Percentiles rank a stretch among this genome's conserved stretches.
phyloP scores from a whole-genome alignment of 2,329 filamentous ascomycete genomes.

The Exophiala bonariae region DNA sequence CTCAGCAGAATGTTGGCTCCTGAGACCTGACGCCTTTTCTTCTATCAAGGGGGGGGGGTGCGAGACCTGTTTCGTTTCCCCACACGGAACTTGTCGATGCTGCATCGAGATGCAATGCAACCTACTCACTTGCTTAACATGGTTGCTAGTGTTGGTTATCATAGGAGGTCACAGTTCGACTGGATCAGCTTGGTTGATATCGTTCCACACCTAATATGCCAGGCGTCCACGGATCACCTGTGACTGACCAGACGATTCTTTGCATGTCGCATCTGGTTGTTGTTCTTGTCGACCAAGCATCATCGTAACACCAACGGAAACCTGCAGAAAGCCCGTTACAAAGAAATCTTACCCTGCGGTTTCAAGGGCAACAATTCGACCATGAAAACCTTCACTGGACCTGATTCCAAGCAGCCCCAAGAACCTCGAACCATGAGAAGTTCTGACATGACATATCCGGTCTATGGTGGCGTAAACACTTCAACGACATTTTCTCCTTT shows the following conservation, averaged over 20 bases:
- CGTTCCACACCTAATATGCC: conserved; percentile 25
- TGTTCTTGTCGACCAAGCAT: conserved; percentile 21
- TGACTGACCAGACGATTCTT: conserved; percentile 19
- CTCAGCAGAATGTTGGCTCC: conserved; percentile 8
- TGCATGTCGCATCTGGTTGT: conserved; percentile 20
- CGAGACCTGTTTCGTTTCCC: conserved; percentile 18
- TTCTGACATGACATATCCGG: conserved; percentile 23
- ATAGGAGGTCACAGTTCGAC: conserved; percentile 5
- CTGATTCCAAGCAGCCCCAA: conserved; percentile 8
- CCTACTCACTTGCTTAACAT: conserved; percentile 6
- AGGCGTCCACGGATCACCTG: conserved; percentile 11
- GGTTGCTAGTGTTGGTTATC: conserved; percentile 14
- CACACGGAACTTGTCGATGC: conserved; percentile 24
- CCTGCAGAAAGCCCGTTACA: conserved; percentile 24
- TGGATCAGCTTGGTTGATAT: conserved; percentile 10
- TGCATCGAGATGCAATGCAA: conserved; percentile 17
- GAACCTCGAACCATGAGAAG: conserved; percentile 10
- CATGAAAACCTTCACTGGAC: conserved; percentile 18
- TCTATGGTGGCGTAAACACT: conserved; percentile 2
- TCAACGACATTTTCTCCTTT: conserved; percentile 12
- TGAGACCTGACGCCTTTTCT: conserved; percentile 11
- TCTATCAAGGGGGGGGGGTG: conserved; percentile 9
- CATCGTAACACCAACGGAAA: conserved; percentile 22
- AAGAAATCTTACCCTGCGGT: conserved; percentile 25
- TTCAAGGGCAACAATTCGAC: conserved; percentile 20